phyloP scores from a whole-genome alignment of 768 basidiomycete genomes.

The Krasilnikovozyma curviuscula region DNA sequence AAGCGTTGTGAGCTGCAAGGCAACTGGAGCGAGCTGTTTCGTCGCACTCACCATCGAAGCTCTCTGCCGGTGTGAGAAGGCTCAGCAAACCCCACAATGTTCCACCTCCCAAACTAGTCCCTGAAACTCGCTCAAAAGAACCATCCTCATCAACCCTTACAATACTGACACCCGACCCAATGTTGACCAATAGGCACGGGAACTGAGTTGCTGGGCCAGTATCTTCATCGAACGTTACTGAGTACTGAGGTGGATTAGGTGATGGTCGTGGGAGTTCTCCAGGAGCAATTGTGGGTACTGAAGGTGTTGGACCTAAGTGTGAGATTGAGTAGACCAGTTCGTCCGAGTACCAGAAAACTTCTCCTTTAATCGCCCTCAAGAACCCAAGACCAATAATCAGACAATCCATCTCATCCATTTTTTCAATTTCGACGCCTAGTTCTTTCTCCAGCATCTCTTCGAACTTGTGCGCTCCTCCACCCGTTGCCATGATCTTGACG shows the following conservation, averaged over 20 bases:
- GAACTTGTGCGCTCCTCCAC: conserved; percentile 90
- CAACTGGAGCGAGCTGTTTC: neutral
- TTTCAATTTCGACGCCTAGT: conserved; percentile 40
- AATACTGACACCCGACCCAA: conserved; percentile 91
- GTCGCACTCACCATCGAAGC: conserved; percentile 70
- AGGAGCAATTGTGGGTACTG: conserved; percentile 17
- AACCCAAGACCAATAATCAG: conserved; percentile 90
- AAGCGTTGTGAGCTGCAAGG: neutral
- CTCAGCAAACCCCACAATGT: conserved; percentile 93
- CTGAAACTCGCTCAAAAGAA: conserved; percentile 84
- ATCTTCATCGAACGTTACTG: conserved; percentile 66
- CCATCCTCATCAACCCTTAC: conserved; percentile 95
- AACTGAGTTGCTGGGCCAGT: conserved; percentile 53
- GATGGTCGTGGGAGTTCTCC: conserved; percentile 56
- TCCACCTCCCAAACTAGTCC: conserved; percentile 90
- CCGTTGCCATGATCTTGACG: conserved; percentile 95
- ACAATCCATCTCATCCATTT: conserved; percentile 99
- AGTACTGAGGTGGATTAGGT: conserved; percentile 72
- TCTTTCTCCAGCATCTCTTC: conserved; percentile 57
- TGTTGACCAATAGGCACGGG: conserved; percentile 91
- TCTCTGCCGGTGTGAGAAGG: conserved; percentile 79
- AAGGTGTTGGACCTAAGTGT: conserved; percentile 19
- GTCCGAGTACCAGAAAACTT: conserved; percentile 97
- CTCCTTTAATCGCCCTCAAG: conserved; percentile 83
- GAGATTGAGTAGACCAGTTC: conserved; percentile 59